These are phyloP conservation scores for Aureobasidium melanogenum DNA, from an alignment of 2,329 filamentous ascomycete genomes.

Conservation along the genomic window DNA sequence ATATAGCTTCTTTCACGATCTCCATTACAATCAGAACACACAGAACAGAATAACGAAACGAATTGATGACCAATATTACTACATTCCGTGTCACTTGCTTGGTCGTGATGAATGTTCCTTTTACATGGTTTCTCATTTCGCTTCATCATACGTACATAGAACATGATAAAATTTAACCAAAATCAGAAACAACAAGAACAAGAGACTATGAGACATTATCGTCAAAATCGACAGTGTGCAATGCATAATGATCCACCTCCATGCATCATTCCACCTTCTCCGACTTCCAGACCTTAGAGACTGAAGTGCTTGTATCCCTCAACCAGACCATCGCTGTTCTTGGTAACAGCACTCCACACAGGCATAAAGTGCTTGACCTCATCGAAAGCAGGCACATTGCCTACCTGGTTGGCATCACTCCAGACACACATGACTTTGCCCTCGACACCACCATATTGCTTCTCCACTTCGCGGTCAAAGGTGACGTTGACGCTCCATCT, in stretches of 20 bases:
- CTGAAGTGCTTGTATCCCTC: slow-evolving; percentile 66
- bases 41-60: slow-evolving; percentile 4
- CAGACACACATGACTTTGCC: slow-evolving; percentile 72
- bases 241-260: background rate
- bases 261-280: background rate
- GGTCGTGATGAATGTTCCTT: background rate
- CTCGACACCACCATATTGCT: slow-evolving; percentile 37
- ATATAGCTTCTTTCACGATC: background rate
- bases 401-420: slow-evolving; percentile 70
- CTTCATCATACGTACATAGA: background rate
- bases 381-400: slow-evolving; percentile 71
- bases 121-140: background rate
- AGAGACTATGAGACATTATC: slow-evolving; percentile 3
- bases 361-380: slow-evolving; percentile 71
- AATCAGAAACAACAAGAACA: background rate
- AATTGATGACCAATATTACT: background rate
- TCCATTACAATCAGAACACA: background rate
- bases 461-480: slow-evolving; percentile 11
- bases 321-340: slow-evolving; percentile 68
- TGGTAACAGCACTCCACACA: slow-evolving; percentile 68
- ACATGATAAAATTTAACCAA: background rate
- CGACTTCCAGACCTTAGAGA: slow-evolving; percentile 13
- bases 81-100: background rate
- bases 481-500: slow-evolving; percentile 55
- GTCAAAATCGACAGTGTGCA: slow-evolving; percentile 8